A percentile compares a stretch with the other conserved stretches of the same genome.
phyloP scores from a whole-genome alignment of 495 filamentous ascomycete species.

The Amphirosellinia nigrospora region DNA sequence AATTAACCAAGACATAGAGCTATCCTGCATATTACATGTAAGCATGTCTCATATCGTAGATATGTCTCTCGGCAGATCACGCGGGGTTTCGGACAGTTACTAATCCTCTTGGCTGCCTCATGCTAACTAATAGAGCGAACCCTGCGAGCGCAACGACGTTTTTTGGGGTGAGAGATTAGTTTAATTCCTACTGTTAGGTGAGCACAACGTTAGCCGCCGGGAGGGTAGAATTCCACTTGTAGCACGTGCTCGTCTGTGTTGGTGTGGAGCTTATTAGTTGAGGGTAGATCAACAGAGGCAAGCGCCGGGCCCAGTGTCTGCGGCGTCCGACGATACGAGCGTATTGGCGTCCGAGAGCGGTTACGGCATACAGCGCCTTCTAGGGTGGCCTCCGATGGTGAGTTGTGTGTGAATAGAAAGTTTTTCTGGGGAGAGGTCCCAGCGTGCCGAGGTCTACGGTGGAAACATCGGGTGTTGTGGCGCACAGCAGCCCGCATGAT shows the following conservation, averaged over 20 bases:
- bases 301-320: neutral
- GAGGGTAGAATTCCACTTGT: neutral
- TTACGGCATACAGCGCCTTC: neutral
- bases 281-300: neutral
- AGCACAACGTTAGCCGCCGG: conserved; percentile 9
- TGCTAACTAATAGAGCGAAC: neutral
- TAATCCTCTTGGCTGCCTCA: conserved; percentile 2
- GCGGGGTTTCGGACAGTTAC: neutral
- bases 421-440: neutral
- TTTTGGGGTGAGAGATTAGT: neutral
- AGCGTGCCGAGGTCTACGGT: neutral
- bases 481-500: neutral
- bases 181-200: neutral
- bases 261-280: neutral
- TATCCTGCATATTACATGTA: neutral
- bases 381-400: conserved; percentile 14
- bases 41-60: neutral
- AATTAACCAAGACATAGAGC: neutral
- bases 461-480: neutral
- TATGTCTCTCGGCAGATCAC: neutral
- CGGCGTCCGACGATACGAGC: neutral
- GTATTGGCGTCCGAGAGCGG: neutral
- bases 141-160: conserved; percentile 8
- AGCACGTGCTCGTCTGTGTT: neutral
- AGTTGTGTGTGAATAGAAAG: conserved; percentile 1